Conservation (phyloP, 768 basidiomycete genomes). For the Auricularia sp. region DNA sequence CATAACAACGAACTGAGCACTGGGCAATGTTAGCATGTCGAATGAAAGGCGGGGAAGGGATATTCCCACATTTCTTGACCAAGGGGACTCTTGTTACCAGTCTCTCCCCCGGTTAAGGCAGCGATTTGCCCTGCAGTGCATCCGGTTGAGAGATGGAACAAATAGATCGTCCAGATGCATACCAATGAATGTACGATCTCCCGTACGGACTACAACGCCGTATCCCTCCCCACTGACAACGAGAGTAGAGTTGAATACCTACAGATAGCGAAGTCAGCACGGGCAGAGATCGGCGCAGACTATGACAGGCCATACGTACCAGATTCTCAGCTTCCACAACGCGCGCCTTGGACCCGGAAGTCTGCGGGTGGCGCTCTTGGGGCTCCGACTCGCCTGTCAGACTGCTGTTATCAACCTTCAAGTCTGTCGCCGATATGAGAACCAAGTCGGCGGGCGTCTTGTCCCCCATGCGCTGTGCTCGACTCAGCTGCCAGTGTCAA, state of each 20-base stretch:
- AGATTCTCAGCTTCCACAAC: conserved; percentile 59
- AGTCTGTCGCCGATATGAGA: conserved; percentile 47
- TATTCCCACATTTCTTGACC: conserved; percentile 48
- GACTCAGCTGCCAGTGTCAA: conserved; percentile 1
- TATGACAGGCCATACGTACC: conserved; percentile 23
- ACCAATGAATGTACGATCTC: conserved; percentile 59
- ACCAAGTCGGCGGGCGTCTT: conserved; percentile 64
- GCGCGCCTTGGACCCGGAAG: conserved; percentile 36
- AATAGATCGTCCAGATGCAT: conserved; percentile 5
- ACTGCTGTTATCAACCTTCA: conserved; percentile 65
- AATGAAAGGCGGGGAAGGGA: neutral
- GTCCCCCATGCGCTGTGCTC: conserved; percentile 48
- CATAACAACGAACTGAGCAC: conserved; percentile 50
- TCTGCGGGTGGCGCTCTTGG: conserved; percentile 43
- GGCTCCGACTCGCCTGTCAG: conserved; percentile 65
- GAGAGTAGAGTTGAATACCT: conserved; percentile 65
- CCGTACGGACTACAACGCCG: conserved; percentile 60
- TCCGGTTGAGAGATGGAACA: conserved; percentile 6
- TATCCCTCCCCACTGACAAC: conserved; percentile 65
- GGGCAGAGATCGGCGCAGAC: neutral
- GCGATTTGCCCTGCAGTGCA: conserved; percentile 50
- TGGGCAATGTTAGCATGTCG: conserved; percentile 14
- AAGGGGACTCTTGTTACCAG: conserved; percentile 56
- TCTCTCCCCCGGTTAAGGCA: conserved; percentile 52
- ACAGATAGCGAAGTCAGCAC: neutral